Conservation (phyloP, 2,329 filamentous ascomycete species). For the Setomelanomma holmii region DNA sequence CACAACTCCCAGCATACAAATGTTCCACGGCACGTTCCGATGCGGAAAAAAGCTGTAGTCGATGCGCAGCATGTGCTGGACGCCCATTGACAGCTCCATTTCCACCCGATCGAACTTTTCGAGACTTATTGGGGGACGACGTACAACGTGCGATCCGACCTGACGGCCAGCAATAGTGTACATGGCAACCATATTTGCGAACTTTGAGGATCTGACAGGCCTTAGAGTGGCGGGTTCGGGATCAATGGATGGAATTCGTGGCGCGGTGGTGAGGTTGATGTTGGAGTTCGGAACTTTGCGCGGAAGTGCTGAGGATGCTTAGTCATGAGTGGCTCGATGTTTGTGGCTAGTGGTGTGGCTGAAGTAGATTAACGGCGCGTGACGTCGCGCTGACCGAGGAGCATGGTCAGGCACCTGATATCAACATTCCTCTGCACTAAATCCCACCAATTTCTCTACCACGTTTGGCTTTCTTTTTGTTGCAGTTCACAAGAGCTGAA, state of each 20-base stretch:
- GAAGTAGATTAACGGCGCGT: background rate
- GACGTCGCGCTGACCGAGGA: background rate
- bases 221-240: constrained; percentile 24
- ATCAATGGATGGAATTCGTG: constrained; percentile 41
- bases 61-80: too few relatives aligned
- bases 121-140: constrained; percentile 30
- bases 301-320: constrained; percentile 24
- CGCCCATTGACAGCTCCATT: background rate
- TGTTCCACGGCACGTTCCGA: background rate
- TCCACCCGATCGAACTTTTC: constrained; percentile 19
- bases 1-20: constrained; percentile 10
- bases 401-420: constrained; percentile 3
- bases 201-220: constrained; percentile 22
- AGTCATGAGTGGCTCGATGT: constrained; percentile 10
- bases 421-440: background rate
- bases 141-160: constrained; percentile 62
- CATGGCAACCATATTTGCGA: constrained; percentile 58
- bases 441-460: too few relatives aligned
- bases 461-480: too few relatives aligned
- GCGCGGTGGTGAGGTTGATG: constrained; percentile 14
- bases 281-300: constrained; percentile 28
- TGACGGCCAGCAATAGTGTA: constrained; percentile 60
- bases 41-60: too few relatives aligned
- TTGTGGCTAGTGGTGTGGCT: background rate
- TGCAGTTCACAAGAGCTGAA: too few relatives aligned